Base-by-base conservation (phyloP, 306 rosid genomes). In the Geum urbanum region DNA sequence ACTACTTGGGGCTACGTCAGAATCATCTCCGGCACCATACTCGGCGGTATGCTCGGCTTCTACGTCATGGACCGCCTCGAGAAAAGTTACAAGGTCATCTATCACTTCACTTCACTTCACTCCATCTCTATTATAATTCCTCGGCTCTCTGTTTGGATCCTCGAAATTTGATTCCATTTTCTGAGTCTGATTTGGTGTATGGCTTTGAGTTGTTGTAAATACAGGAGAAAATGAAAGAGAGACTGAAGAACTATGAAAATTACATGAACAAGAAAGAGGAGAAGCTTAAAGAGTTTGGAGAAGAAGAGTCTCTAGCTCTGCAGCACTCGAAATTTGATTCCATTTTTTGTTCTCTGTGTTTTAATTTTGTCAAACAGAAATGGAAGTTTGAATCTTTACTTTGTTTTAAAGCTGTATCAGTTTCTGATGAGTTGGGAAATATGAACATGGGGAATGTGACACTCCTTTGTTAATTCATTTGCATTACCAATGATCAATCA, bases 61-160 rank as follows among this genome's bases (percentile, higher is more conserved):
- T 92, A 92, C 52, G 91, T 84, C 65, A 92, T 90, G 97, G 94
- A 90, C 72, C 90, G 86, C 48, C 8, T 82, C 27, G 97, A 90
- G 81, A 68, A 32, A 15, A 74, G 80, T 76, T 90, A 90, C 71
- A 88, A 90, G 98, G 98, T 90, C 52, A 61, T 49, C 8, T 20
- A 48, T 12, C 41, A 9, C 39, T 35, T 63, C 76, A 14, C 44
- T 41, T 39, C 66, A 9, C n/a, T n/a, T 24, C 27, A 24, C 27
- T 24, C 27, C 27, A 43, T 24, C 37, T 46, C 32, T 15, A 11
- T 12, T 3, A 32, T 48, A 3, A 14, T 15, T 35, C 15, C 64
- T 32, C 5, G 9, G 39, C 22, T 15, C 12, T 37, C 55, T 16
- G 57, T 63, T 40, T 59, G 15, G 46, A 69, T 72, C 15, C 64